A percentile compares a stretch with the other conserved stretches of the same genome.
Evolutionary conservation across 2,329 filamentous ascomycete genomes (phyloP).

Genomic region (Colletotrichum somersetense): DNA sequence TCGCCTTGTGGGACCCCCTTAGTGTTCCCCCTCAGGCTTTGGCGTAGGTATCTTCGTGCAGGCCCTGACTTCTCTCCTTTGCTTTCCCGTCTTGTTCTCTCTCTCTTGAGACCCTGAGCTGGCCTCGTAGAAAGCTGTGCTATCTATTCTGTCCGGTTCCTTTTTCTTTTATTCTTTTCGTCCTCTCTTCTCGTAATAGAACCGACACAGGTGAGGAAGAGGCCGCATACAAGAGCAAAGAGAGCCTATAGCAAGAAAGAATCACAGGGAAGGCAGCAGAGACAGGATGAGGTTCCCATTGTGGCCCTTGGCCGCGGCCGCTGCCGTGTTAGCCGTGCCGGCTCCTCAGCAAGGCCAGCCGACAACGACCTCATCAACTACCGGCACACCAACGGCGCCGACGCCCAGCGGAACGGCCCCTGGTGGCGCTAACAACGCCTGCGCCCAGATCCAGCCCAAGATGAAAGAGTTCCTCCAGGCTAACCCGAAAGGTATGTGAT

Average conservation of each 20-base stretch:
- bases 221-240: neutral
- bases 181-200: neutral
- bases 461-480: constrained; percentile 14
- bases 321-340: constrained; percentile 31
- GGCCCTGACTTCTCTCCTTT: constrained; percentile 24
- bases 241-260: neutral
- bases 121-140: constrained; percentile 40
- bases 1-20: neutral
- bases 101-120: constrained; percentile 36
- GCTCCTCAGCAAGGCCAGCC: constrained; percentile 21
- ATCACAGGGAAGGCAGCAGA: too few relatives aligned
- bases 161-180: neutral
- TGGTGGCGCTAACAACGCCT: constrained; percentile 9
- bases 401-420: constrained; percentile 10
- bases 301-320: constrained; percentile 35
- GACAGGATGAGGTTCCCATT: constrained; percentile 32
- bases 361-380: constrained; percentile 12
- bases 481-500: constrained; percentile 32
- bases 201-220: neutral
- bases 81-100: constrained; percentile 7
- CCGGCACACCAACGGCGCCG: constrained; percentile 10
- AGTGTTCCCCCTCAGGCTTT: constrained; percentile 14
- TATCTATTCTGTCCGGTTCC: constrained; percentile 16
- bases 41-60: constrained; percentile 10
- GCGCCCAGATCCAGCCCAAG: constrained; percentile 29